phyloP scores from a whole-genome alignment of 2,329 filamentous ascomycete species.

The Zymoseptoria ardabiliae region DNA sequence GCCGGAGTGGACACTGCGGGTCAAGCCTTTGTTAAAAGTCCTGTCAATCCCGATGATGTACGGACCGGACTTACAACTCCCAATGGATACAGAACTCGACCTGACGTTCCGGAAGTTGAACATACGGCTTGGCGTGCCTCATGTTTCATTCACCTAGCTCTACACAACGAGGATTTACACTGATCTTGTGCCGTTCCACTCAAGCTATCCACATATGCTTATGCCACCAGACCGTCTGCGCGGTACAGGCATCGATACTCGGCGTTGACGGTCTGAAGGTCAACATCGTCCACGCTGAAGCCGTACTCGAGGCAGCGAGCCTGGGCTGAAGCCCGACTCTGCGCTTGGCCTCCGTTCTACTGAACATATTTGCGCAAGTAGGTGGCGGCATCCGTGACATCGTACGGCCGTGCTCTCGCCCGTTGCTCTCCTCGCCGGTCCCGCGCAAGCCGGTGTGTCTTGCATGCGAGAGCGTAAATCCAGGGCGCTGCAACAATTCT shows the following conservation, averaged over 20 bases:
- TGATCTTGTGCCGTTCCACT: background rate
- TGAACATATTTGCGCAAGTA: background rate
- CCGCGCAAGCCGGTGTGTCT: background rate
- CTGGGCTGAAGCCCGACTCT: background rate
- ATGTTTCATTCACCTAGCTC: conserved; percentile 2
- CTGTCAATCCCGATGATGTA: background rate
- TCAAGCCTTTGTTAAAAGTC: background rate
- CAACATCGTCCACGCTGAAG: background rate
- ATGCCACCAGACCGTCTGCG: background rate
- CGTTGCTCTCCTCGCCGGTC: background rate
- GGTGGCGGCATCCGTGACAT: background rate
- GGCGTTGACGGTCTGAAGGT: background rate
- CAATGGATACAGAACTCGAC: background rate
- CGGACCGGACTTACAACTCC: background rate
- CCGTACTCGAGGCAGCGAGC: background rate
- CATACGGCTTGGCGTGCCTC: conserved; percentile 2
- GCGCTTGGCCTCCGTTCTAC: background rate
- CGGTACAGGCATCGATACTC: background rate
- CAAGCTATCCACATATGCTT: background rate
- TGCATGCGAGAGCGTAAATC: conserved; percentile 2
- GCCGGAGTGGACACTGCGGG: conserved; percentile 1
- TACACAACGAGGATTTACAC: background rate
- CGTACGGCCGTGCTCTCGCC: background rate
- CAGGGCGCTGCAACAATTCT: conserved; percentile 5
- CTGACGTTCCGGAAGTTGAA: background rate